Base-by-base conservation (phyloP, 768 basidiomycete genomes). In the Trametes villosa region DNA sequence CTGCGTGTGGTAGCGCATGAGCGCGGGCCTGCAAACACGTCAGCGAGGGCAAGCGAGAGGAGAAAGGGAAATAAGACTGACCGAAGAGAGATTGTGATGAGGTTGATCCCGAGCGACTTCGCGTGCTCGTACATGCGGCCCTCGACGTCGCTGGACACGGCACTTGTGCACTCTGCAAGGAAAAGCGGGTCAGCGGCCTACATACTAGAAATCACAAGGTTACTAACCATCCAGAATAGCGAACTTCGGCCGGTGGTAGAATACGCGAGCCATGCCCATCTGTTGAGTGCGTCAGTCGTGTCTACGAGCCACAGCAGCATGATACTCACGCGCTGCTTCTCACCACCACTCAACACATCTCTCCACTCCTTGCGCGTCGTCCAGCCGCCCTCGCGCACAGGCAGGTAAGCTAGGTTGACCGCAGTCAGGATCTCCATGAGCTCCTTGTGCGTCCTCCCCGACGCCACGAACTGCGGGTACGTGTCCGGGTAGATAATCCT, bases 131-230 rank as follows among this genome's bases (percentile, higher is more conserved):
- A 98, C 92, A 98, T 95, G 64, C 86, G 80, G 0, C 95, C 95
- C 72, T 98, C 96, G 22, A 98, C 95, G 70, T 98, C 96, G 63
- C 91, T 92, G 13, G 94, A 96, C 11, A 98, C 94, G 0, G 96
- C 96, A 56, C 91, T 93, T 7, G 96, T 98, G 73, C 94, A 97
- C 70, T 98, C 95, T 91, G 69, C 20, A 38, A 40, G 15, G 17
- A 41, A 3, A 0, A n/a, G n/a, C 1, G 29, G 27, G 15, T n/a
- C n/a, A 30, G 36, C n/a, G 9, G 27, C 26, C 12, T 31, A 17
- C 20, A 31, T 0, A 36, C 26, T 9, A 57, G 12, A 48, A 41
- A 54, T 30, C 12, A 11, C 22, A 53, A 13, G 18, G 13, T 9
- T 12, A 75, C 87, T 58, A 64, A 94, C 93, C 92, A 74, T 96